Evolutionary conservation across 2,329 filamentous ascomycete species (phyloP).

Genomic region (Aspergillus fumigatus): DNA sequence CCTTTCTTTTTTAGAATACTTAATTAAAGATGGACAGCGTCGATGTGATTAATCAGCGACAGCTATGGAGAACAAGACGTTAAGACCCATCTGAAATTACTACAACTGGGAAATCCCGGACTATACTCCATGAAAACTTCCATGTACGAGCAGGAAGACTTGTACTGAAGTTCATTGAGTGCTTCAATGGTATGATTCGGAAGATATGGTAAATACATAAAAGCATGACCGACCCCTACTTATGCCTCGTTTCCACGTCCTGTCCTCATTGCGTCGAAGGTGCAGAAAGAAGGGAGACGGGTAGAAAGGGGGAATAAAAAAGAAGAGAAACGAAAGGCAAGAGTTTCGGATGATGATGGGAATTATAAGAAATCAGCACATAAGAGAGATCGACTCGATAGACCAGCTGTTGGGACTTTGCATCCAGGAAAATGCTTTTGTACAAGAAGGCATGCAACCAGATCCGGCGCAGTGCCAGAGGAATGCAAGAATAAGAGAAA

Average conservation of each 20-base stretch:
- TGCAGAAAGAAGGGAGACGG: conserved; percentile 10
- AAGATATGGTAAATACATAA: conserved; percentile 25
- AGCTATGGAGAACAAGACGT: neutral
- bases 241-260: conserved; percentile 12
- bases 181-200: neutral
- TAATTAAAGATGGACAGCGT: neutral
- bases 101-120: neutral
- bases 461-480: conserved; percentile 5
- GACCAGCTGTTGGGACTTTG: conserved; percentile 3
- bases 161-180: conserved; percentile 12
- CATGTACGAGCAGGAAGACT: neutral
- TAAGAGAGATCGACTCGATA: conserved; percentile 12
- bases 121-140: neutral
- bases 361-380: conserved; percentile 5
- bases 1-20: neutral
- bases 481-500: conserved; percentile 10
- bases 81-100: neutral
- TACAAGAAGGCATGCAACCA: conserved; percentile 22
- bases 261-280: conserved; percentile 5
- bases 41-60: neutral
- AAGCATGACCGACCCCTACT: conserved; percentile 8
- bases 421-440: conserved; percentile 27
- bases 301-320: conserved; percentile 5
- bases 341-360: neutral
- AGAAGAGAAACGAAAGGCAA: conserved; percentile 4